Conservation (phyloP, 2,329 filamentous ascomycete species). For the Penicillium sp. region DNA sequence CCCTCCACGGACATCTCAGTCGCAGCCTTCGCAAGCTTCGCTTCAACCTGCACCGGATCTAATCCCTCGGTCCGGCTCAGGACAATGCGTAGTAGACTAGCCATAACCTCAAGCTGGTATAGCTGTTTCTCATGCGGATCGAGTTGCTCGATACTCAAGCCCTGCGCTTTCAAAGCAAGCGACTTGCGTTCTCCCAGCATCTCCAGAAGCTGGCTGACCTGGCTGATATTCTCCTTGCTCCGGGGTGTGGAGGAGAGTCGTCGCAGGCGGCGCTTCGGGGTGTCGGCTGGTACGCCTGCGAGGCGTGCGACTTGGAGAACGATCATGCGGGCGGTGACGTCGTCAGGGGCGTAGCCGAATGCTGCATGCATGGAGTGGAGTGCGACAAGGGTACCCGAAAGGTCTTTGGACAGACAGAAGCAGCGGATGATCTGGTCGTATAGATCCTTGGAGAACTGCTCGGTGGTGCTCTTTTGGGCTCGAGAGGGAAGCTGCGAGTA, state of each 20-base stretch:
- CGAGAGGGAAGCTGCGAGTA: constrained; percentile 36
- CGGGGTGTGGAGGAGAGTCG: constrained; percentile 43
- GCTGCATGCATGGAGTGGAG: constrained; percentile 47
- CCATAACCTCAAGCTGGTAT: constrained; percentile 47
- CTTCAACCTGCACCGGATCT: constrained; percentile 33
- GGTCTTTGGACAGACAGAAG: constrained; percentile 54
- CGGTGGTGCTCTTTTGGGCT: constrained; percentile 29
- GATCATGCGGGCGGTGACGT: constrained; percentile 50
- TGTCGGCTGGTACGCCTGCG: constrained; percentile 36
- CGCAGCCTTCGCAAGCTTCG: constrained; percentile 36
- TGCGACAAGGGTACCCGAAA: constrained; percentile 52
- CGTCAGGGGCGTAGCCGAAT: constrained; percentile 50
- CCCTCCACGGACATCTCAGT: constrained; percentile 39
- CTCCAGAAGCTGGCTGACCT: constrained; percentile 48
- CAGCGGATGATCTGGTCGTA: constrained; percentile 56
- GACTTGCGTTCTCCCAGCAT: constrained; percentile 44
- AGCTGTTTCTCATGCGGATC: constrained; percentile 40
- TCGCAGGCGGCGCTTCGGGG: constrained; percentile 41
- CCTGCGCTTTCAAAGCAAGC: constrained; percentile 33
- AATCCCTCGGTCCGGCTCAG: constrained; percentile 36
- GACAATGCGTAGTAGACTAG: constrained; percentile 43
- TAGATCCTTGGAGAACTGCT: constrained; percentile 50
- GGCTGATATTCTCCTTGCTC: constrained; percentile 47
- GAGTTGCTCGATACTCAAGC: constrained; percentile 37
- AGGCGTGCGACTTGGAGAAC: constrained; percentile 52